A percentile compares a stretch with the other conserved stretches of the same genome.
Evolutionary conservation across 2,329 filamentous ascomycete species (phyloP).

Genomic region (Microcera coccophila): DNA sequence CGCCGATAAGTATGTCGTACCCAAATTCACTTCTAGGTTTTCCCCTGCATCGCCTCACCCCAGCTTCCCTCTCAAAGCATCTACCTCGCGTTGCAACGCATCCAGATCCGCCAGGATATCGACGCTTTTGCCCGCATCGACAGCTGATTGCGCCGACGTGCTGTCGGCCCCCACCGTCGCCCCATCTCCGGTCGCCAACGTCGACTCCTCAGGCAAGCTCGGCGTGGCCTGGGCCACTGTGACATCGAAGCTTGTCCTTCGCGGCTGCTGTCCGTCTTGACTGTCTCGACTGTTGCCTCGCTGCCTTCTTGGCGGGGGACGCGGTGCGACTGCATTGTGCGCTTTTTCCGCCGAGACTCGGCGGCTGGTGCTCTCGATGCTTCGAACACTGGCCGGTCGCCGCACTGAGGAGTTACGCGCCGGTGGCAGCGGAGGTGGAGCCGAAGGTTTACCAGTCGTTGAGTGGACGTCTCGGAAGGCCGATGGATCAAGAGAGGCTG

Average conservation of each 20-base stretch:
- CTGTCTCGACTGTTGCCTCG: slow-evolving; percentile 46
- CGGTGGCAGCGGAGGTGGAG: slow-evolving; percentile 45
- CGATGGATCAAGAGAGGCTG: slow-evolving; percentile 9
- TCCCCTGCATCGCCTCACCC: slow-evolving; percentile 13
- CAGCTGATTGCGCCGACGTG: slow-evolving; percentile 14
- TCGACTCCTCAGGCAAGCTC: background rate
- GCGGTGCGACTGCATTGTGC: slow-evolving; percentile 30
- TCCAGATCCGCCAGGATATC: slow-evolving; percentile 71
- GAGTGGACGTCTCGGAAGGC: slow-evolving; percentile 13
- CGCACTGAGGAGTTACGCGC: slow-evolving; percentile 42
- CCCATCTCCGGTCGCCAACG: slow-evolving; percentile 3
- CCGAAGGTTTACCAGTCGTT: slow-evolving; percentile 18
- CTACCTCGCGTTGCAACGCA: slow-evolving; percentile 70
- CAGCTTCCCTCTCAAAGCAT: slow-evolving; percentile 50
- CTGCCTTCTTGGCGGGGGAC: slow-evolving; percentile 50
- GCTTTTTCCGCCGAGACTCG: slow-evolving; percentile 28
- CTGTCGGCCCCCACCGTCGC: no score
- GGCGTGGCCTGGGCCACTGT: background rate
- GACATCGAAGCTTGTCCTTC: slow-evolving; percentile 33
- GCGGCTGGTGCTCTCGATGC: slow-evolving; percentile 36
- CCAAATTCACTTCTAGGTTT: no score
- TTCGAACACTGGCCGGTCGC: slow-evolving; percentile 42
- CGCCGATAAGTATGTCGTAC: no score
- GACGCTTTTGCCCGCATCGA: slow-evolving; percentile 33
- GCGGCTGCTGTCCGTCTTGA: slow-evolving; percentile 9